A percentile compares a stretch with the other conserved stretches of the same genome.
phyloP scores from a whole-genome alignment of 768 basidiomycete genomes.

The Pleurotus djamor region DNA sequence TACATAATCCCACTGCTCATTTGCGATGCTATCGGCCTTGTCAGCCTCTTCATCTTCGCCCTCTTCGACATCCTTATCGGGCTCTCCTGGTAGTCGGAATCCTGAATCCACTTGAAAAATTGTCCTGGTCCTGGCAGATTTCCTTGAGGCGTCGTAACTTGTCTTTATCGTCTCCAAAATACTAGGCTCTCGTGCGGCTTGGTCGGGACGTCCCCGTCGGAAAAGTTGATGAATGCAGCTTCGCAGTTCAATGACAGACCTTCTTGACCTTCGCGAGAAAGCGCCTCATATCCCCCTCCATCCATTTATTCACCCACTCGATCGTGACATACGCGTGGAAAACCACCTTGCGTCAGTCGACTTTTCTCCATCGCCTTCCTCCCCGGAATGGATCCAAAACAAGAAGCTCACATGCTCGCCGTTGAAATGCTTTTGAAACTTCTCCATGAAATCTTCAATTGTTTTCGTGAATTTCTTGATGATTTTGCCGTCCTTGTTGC shows the following conservation, averaged over 20 bases:
- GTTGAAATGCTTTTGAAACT: slow-evolving; percentile 9
- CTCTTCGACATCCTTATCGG: too few relatives aligned
- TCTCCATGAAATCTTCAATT: slow-evolving; percentile 1
- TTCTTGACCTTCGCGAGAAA: slow-evolving; percentile 11
- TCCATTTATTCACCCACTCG: slow-evolving; percentile 15
- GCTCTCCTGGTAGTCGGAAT: not conserved
- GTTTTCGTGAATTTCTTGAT: slow-evolving; percentile 10
- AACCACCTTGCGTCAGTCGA: slow-evolving; percentile 10
- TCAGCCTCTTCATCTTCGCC: too few relatives aligned
- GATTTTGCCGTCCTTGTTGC: slow-evolving; percentile 5
- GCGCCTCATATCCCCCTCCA: slow-evolving; percentile 13
- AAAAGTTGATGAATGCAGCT: slow-evolving; percentile 14
- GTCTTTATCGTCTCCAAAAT: slow-evolving; percentile 11
- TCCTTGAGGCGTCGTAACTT: slow-evolving; percentile 13
- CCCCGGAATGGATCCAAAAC: slow-evolving; percentile 13
- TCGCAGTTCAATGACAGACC: slow-evolving; percentile 10
- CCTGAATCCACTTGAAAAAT: slow-evolving; percentile 12
- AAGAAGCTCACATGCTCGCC: slow-evolving; percentile 13
- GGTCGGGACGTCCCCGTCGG: slow-evolving; percentile 9
- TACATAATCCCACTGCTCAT: too few relatives aligned
- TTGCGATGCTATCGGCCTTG: too few relatives aligned
- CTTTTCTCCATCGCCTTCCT: slow-evolving; percentile 8
- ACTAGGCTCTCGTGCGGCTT: slow-evolving; percentile 4
- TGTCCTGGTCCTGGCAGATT: slow-evolving; percentile 12
- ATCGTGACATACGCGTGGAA: slow-evolving; percentile 14